A percentile compares a stretch with the other conserved stretches of the same genome.
These are phyloP conservation scores for Fusarium burgessii DNA, from an alignment of 2,329 filamentous ascomycete genomes.

Conservation along the genomic window DNA sequence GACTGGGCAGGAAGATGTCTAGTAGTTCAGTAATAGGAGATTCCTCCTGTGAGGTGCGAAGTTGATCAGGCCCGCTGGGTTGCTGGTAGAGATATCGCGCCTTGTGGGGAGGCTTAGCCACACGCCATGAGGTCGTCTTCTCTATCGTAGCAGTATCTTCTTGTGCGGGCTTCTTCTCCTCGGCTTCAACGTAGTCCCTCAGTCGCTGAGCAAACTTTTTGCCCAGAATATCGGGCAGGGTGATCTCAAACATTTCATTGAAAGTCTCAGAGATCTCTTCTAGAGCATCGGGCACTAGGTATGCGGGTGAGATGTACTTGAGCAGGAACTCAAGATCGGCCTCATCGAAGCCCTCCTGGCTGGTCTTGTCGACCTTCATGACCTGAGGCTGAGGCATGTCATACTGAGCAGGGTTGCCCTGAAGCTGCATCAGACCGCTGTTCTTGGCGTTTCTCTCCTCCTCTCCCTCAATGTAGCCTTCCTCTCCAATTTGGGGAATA, in stretches of 20 bases:
- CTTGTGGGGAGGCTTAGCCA: conserved; percentile 92
- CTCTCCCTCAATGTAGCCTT: conserved; percentile 87
- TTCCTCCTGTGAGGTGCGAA: conserved; percentile 54
- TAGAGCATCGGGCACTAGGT: conserved; percentile 91
- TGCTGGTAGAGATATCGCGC: conserved; percentile 90
- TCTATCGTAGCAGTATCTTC: conserved; percentile 67
- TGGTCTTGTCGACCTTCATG: conserved; percentile 59
- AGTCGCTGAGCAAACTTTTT: conserved; percentile 81
- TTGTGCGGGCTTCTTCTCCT: conserved; percentile 65
- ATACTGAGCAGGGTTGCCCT: conserved; percentile 90
- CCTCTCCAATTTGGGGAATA: conserved; percentile 94
- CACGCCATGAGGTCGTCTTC: conserved; percentile 72
- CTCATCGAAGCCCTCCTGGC: conserved; percentile 74
- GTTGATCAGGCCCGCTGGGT: conserved; percentile 55
- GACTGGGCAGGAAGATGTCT: conserved; percentile 84
- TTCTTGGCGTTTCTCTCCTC: conserved; percentile 90
- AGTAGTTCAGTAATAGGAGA: conserved; percentile 81
- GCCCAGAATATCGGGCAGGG: conserved; percentile 81
- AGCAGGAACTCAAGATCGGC: conserved; percentile 89
- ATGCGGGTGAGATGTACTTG: conserved; percentile 89
- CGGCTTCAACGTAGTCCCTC: conserved; percentile 75
- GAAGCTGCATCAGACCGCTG: conserved; percentile 91
- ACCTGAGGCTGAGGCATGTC: conserved; percentile 79
- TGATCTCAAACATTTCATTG: conserved; percentile 84
- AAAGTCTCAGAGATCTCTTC: conserved; percentile 86